These are phyloP conservation scores for Chrysoporthe deuterocubensis DNA, from an alignment of 2,329 filamentous ascomycete genomes.

Conservation along the genomic window DNA sequence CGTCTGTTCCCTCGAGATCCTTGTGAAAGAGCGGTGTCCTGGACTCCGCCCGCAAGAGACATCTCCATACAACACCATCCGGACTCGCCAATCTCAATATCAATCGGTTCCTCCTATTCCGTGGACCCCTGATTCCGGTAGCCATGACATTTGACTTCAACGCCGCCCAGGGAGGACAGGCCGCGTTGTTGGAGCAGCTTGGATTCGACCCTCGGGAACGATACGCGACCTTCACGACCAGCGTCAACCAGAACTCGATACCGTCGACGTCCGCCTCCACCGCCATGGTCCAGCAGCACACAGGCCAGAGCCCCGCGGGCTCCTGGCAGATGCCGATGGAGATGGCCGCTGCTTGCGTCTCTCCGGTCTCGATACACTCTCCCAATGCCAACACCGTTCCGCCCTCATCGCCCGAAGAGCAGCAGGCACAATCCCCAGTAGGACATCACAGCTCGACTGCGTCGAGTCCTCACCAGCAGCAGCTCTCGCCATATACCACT, in stretches of 20 bases:
- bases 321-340: constrained; percentile 59
- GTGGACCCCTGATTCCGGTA: constrained; percentile 38
- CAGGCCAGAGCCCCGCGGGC: constrained; percentile 44
- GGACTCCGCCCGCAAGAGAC: constrained; percentile 40
- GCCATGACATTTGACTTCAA: constrained; percentile 65
- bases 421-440: constrained; percentile 49
- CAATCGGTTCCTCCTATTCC: constrained; percentile 38
- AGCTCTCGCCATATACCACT: constrained; percentile 56
- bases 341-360: constrained; percentile 40
- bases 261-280: constrained; percentile 41
- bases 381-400: constrained; percentile 48
- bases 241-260: constrained; percentile 42
- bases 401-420: constrained; percentile 57
- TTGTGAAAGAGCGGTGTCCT: constrained; percentile 51
- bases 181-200: constrained; percentile 62
- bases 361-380: constrained; percentile 41
- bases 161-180: constrained; percentile 54
- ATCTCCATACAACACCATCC: constrained; percentile 52
- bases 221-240: constrained; percentile 53
- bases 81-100: constrained; percentile 43
- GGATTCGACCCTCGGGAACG: constrained; percentile 62
- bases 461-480: constrained; percentile 57
- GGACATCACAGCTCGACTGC: constrained; percentile 51
- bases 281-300: constrained; percentile 38
- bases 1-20: constrained; percentile 33